A percentile compares a stretch with the other conserved stretches of the same genome.
Evolutionary conservation across 495 filamentous ascomycete species (phyloP).

Genomic region (Aspergillus nidulans): DNA sequence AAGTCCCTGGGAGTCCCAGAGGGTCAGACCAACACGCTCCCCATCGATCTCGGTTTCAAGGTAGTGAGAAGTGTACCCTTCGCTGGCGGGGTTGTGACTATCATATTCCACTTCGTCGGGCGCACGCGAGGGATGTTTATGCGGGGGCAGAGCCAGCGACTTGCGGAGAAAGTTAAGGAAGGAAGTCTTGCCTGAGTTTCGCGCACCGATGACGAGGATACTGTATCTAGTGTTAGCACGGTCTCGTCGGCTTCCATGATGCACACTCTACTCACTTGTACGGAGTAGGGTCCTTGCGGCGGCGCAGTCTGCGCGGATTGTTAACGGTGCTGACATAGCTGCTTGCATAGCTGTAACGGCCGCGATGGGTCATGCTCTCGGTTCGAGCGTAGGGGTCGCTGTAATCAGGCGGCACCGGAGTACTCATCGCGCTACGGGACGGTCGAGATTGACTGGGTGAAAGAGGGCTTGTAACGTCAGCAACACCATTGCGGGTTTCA

Average conservation of each 20-base stretch:
- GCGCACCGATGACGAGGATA: conserved; percentile 83
- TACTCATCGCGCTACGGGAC: conserved; percentile 25
- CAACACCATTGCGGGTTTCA: conserved; percentile 58
- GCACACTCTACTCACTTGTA: conserved; percentile 74
- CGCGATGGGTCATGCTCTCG: conserved; percentile 96
- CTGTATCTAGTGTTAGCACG: conserved; percentile 43
- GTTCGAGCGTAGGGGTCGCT: conserved; percentile 74
- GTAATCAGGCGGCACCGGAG: conserved; percentile 45
- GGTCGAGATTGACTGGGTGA: conserved; percentile 7
- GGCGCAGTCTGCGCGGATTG: conserved; percentile 84
- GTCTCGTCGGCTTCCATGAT: not conserved
- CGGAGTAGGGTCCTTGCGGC: conserved; percentile 93
- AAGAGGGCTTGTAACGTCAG: conserved; percentile 53
- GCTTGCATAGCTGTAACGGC: conserved; percentile 94
- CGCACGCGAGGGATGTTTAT: conserved; percentile 60
- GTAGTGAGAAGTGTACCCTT: conserved; percentile 78
- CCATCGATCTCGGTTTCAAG: conserved; percentile 92
- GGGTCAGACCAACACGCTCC: conserved; percentile 85
- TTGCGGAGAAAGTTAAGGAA: conserved; percentile 94
- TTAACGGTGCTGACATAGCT: conserved; percentile 89
- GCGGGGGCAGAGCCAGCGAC: conserved; percentile 71
- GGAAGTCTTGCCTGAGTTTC: conserved; percentile 89
- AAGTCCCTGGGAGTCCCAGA: conserved; percentile 93
- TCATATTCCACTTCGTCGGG: conserved; percentile 48
- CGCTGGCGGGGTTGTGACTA: conserved; percentile 40